phyloP scores from a whole-genome alignment of 2,329 filamentous ascomycete species.

The Colletotrichum kahawae region DNA sequence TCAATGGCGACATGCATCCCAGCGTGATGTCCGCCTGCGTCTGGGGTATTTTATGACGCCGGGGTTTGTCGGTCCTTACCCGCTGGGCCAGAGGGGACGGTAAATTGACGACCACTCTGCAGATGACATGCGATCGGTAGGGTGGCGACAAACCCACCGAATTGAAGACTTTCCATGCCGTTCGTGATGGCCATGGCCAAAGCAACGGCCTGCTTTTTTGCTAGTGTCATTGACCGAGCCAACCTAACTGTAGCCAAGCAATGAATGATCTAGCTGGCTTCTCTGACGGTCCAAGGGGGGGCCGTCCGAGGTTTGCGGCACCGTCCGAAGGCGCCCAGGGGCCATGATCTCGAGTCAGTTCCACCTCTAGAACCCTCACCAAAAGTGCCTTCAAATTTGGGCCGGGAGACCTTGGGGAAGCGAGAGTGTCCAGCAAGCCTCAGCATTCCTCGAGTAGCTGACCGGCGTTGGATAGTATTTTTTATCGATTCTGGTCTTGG shows the following conservation, averaged over 20 bases:
- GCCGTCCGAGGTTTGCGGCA: conserved; percentile 20
- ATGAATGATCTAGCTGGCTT: conserved; percentile 9
- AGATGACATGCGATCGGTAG: not conserved
- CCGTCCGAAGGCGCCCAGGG: conserved; percentile 21
- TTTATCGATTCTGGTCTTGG: not conserved
- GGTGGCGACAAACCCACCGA: not conserved
- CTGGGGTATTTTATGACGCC: conserved; percentile 9
- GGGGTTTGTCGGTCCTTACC: conserved; percentile 9
- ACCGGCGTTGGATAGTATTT: not conserved
- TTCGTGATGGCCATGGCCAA: conserved; percentile 6
- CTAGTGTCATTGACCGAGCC: not conserved
- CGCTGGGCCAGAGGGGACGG: not conserved
- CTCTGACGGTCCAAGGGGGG: conserved; percentile 12
- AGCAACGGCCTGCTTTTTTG: conserved; percentile 1
- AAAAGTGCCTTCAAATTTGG: not conserved
- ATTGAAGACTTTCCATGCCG: not conserved
- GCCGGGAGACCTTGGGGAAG: not conserved
- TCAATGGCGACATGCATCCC: conserved; percentile 16
- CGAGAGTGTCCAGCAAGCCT: not conserved
- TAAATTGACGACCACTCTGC: conserved; percentile 1
- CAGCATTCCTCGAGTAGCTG: not conserved
- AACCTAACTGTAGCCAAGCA: not conserved
- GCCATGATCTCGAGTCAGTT: conserved; percentile 17
- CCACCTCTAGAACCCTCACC: not conserved
- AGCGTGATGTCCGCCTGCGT: conserved; percentile 5